Conservation (phyloP, 2,329 filamentous ascomycete species). For the Nannizziopsis arthrosporioides region DNA sequence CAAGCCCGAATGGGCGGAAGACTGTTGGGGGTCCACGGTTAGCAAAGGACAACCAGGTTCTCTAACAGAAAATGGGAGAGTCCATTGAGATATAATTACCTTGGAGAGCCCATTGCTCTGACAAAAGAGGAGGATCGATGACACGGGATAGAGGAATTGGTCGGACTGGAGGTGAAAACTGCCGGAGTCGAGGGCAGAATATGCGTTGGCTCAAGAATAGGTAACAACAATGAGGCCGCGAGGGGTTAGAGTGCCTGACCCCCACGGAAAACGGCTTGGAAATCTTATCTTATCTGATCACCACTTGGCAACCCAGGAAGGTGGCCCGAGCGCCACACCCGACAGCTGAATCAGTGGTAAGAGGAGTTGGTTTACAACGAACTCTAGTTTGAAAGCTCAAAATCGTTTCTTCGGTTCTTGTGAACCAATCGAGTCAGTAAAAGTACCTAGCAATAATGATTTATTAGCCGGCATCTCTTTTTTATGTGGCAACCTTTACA, state of each 20-base stretch:
- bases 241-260: not conserved
- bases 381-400: no score
- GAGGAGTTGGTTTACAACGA: no score
- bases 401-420: no score
- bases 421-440: no score
- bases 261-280: not conserved
- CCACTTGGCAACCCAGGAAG: not conserved
- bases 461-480: no score
- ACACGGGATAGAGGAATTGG: not conserved
- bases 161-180: no score
- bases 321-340: no score
- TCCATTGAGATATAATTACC: not conserved
- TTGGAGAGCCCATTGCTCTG: slow-evolving; percentile 2
- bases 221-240: not conserved
- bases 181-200: not conserved
- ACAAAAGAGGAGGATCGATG: not conserved
- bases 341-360: no score
- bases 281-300: not conserved
- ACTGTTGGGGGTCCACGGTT: slow-evolving; percentile 32
- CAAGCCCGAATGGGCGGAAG: slow-evolving; percentile 76
- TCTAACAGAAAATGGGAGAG: not conserved
- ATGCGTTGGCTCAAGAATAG: not conserved
- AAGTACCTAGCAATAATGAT: no score
- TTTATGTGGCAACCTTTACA: no score
- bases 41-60: not conserved